phyloP scores from a whole-genome alignment of 2,329 filamentous ascomycete genomes.

The Dothiorella sarmentorum region DNA sequence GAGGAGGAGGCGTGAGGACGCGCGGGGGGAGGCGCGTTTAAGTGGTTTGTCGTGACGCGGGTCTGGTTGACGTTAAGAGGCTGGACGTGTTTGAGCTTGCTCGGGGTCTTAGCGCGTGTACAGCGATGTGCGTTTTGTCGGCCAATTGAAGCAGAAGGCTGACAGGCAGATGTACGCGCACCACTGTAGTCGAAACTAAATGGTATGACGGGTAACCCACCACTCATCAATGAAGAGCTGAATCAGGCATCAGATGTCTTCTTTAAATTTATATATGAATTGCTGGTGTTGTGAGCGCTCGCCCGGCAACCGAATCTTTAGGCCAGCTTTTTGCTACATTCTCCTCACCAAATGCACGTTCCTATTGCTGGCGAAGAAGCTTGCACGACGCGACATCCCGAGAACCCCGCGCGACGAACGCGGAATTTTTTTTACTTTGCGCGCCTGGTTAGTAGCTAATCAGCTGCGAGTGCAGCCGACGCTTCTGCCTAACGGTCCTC shows the following conservation, averaged over 20 bases:
- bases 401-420: not conserved
- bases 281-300: no score
- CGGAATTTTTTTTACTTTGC: not conserved
- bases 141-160: no score
- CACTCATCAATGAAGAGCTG: no score
- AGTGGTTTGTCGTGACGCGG: constrained; percentile 12
- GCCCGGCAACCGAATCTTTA: no score
- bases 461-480: not conserved
- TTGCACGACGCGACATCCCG: not conserved
- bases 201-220: no score
- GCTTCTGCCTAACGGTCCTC: not conserved
- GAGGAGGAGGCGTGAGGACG: constrained; percentile 4
- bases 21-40: constrained; percentile 11
- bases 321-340: no score
- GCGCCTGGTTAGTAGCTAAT: not conserved
- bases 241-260: no score
- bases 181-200: no score
- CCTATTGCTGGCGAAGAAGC: constrained; percentile 5
- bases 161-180: no score
- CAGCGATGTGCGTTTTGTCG: no score
- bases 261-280: no score
- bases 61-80: not conserved
- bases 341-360: no score
- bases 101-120: constrained; percentile 1
- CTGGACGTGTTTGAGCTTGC: constrained; percentile 14